Base-by-base conservation (phyloP, 305 asterid species). In the Petunia hybrid region DNA sequence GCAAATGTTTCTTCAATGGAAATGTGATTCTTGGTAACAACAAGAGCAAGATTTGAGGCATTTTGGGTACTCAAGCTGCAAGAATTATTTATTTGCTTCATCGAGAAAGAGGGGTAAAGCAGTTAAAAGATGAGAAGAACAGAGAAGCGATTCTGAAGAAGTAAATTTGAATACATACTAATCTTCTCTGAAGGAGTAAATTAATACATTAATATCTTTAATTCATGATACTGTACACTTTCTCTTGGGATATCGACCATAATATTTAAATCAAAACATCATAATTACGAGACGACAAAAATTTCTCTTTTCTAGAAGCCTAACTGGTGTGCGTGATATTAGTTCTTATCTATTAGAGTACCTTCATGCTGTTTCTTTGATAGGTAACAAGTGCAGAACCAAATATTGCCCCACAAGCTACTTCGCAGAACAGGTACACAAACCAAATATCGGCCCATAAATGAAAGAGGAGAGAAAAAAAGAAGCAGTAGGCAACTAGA, bases 1-100 rank as follows among this genome's bases (percentile, higher is more conserved):
- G 51, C 16, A 39, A 8, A 13, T 35, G 35, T 73, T 35, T 73
- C 45, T 73, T 36, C 0, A 35, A 73, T 2, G 2, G 48, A 51
- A 51, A 73, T 51, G 31, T 73, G 78, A 73, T 35, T 51, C 78
- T 35, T 12, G 12, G 78, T 35, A 73, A 73, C 46, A 73, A 68
- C 6, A 48, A 13, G 5, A 22, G 77, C 43, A 10, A 31, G 45
- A 69, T 69, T n/a, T n/a, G n/a, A n/a, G n/a, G n/a, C n/a, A n/a
- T n/a, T n/a, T n/a, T n/a, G n/a, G n/a, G n/a, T n/a, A n/a, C n/a
- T n/a, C n/a, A n/a, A n/a, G n/a, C n/a, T n/a, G n/a, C n/a, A n/a
- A n/a, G n/a, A n/a, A n/a, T n/a, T n/a, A n/a, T n/a, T n/a, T n/a
- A n/a, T n/a, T 14, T 69, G 45, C 41, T 45, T 22, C 59, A 69